A percentile compares a stretch with the other conserved stretches of the same genome.
Evolutionary conservation across 768 basidiomycete species (phyloP).

Genomic region (Collybia sp.): DNA sequence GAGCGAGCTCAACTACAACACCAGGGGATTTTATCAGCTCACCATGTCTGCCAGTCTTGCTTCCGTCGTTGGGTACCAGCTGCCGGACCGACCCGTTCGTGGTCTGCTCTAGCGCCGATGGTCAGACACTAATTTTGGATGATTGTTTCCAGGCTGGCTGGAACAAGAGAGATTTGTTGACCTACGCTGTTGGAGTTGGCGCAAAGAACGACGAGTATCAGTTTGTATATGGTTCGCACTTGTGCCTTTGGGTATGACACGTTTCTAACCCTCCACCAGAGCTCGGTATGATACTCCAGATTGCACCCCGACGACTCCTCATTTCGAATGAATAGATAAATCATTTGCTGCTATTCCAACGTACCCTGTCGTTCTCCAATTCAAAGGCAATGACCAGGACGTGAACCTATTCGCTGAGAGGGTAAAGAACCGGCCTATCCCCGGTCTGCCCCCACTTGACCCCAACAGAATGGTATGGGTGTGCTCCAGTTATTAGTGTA

Average conservation of each 20-base stretch:
- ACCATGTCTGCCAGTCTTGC: slow-evolving; percentile 56
- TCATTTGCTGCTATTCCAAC: slow-evolving; percentile 78
- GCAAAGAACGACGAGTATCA: slow-evolving; percentile 70
- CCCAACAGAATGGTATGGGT: slow-evolving; percentile 61
- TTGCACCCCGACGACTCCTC: background rate
- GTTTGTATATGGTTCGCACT: slow-evolving; percentile 62
- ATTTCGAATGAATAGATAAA: slow-evolving; percentile 37
- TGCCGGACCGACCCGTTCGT: slow-evolving; percentile 51
- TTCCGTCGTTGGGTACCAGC: slow-evolving; percentile 59
- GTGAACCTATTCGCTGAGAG: slow-evolving; percentile 63
- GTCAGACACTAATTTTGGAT: background rate
- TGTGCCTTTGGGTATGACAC: background rate
- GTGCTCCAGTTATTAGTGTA: background rate
- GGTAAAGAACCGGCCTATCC: slow-evolving; percentile 38
- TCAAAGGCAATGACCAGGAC: slow-evolving; percentile 69
- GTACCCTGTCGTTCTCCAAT: slow-evolving; percentile 73
- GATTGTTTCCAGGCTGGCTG: slow-evolving; percentile 60
- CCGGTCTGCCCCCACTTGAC: slow-evolving; percentile 68
- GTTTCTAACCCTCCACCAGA: slow-evolving; percentile 27
- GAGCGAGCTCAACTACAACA: too few species aligned
- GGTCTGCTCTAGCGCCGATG: background rate
- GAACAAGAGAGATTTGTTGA: slow-evolving; percentile 80
- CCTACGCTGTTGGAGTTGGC: slow-evolving; percentile 78
- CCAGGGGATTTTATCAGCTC: background rate
- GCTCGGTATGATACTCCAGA: slow-evolving; percentile 37